phyloP scores from a whole-genome alignment of 306 rosid genomes.

The Dryas drummondii region DNA sequence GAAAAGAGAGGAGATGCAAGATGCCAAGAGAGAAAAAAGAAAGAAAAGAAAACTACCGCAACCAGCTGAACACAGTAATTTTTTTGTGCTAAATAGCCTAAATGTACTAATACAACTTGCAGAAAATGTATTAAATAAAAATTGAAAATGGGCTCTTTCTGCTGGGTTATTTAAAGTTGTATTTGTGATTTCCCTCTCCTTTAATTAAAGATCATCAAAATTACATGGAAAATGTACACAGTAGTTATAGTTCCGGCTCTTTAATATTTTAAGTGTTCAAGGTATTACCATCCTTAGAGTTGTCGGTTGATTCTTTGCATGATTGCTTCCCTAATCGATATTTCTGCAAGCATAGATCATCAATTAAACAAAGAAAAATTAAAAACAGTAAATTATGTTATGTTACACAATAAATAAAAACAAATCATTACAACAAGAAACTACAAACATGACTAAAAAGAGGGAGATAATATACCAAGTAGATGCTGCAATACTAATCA shows the following conservation, averaged over 20 bases:
- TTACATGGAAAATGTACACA: not conserved
- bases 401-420: not conserved
- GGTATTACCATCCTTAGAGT: slow-evolving; percentile 50
- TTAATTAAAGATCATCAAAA: not conserved
- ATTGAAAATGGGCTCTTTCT: not conserved
- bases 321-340: slow-evolving; percentile 59
- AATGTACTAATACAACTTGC: not conserved
- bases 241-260: not conserved
- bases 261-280: not conserved
- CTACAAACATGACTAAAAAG: not conserved
- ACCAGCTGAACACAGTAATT: not conserved
- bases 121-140: not conserved
- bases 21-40: not conserved
- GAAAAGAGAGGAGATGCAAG: not conserved
- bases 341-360: slow-evolving; percentile 44
- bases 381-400: not conserved
- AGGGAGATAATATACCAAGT: not conserved
- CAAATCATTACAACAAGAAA: not conserved
- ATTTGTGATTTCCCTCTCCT: not conserved
- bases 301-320: slow-evolving; percentile 51
- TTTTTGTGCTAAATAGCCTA: not conserved
- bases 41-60: not conserved
- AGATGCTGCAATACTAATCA: slow-evolving; percentile 6
- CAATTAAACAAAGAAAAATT: not conserved
- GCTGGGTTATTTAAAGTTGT: slow-evolving; percentile 2